A percentile compares a stretch with the other conserved stretches of the same genome.
Evolutionary conservation across 176 grass and related monocot genomes (phyloP).

Genomic region (Zea luxurians): DNA sequence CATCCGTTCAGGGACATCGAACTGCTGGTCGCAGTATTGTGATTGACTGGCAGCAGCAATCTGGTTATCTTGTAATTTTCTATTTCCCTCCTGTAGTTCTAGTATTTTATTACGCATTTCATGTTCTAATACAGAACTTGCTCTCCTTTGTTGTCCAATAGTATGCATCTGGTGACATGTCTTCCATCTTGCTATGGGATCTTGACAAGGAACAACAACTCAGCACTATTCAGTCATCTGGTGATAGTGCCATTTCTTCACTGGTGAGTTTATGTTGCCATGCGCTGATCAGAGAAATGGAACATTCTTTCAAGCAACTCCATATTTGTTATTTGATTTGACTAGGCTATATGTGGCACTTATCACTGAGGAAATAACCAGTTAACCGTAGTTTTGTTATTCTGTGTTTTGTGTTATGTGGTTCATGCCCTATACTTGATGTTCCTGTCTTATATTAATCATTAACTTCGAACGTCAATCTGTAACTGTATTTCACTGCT

Average conservation of each 20-base stretch:
- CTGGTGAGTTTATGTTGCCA: conserved; percentile 57
- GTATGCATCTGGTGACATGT: conserved; percentile 84
- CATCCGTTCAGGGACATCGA: conserved; percentile 71
- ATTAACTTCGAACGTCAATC: background rate
- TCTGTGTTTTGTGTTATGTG: conserved; percentile 21
- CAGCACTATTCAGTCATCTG: conserved; percentile 65
- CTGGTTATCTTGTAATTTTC: conserved; percentile 78
- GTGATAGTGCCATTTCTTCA: conserved; percentile 70
- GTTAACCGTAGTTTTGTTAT: background rate
- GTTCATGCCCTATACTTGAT: conserved; percentile 35
- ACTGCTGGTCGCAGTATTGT: conserved; percentile 56
- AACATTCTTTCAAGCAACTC: background rate
- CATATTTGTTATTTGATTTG: conserved; percentile 32
- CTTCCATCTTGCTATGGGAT: conserved; percentile 83
- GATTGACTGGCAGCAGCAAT: conserved; percentile 96
- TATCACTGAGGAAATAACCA: background rate
- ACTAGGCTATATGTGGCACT: conserved; percentile 21
- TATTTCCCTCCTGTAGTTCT: background rate
- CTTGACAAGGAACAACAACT: conserved; percentile 86
- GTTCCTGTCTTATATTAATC: conserved; percentile 17
- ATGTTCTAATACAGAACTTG: conserved; percentile 32
- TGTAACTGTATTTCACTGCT: conserved; percentile 20
- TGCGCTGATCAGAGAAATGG: conserved; percentile 21
- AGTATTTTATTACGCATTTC: conserved; percentile 17
- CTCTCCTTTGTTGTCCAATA: conserved; percentile 43